phyloP scores from a whole-genome alignment of 2,329 filamentous ascomycete genomes.

The Colletotrichum somersetense region DNA sequence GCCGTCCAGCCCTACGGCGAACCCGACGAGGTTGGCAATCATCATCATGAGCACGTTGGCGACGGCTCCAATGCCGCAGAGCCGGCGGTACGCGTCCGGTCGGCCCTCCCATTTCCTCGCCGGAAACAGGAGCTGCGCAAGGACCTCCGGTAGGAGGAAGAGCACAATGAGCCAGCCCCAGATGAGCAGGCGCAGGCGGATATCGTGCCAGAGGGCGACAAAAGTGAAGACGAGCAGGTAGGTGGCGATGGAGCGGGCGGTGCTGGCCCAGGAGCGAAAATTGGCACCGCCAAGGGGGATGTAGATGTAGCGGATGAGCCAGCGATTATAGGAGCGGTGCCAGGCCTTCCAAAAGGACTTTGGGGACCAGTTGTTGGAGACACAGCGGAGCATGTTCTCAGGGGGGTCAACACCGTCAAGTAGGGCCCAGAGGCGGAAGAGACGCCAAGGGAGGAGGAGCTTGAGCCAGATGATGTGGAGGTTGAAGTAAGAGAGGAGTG shows the following conservation, averaged over 20 bases:
- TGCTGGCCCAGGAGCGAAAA: constrained; percentile 59
- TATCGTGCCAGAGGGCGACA: constrained; percentile 98
- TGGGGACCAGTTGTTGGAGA: constrained; percentile 93
- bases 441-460: constrained; percentile 94
- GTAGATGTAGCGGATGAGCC: constrained; percentile 94
- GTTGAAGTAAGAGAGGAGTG: constrained; percentile 94
- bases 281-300: constrained; percentile 84
- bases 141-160: constrained; percentile 91
- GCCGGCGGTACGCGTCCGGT: constrained; percentile 80
- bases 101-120: constrained; percentile 75
- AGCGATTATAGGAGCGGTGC: constrained; percentile 96
- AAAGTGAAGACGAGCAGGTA: constrained; percentile 93
- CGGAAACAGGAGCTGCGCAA: constrained; percentile 80
- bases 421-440: constrained; percentile 97
- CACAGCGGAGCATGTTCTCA: constrained; percentile 98
- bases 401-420: constrained; percentile 93
- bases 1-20: constrained; percentile 92
- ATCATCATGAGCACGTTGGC: constrained; percentile 95
- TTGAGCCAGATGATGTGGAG: constrained; percentile 98
- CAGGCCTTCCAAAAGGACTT: constrained; percentile 95
- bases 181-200: constrained; percentile 87
- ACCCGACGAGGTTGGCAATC: constrained; percentile 92
- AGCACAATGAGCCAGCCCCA: constrained; percentile 98
- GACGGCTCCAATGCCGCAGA: constrained; percentile 86
- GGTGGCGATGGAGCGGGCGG: constrained; percentile 75